Percentiles rank a stretch among this genome's conserved stretches.
Evolutionary conservation across 2,329 filamentous ascomycete genomes (phyloP).

Genomic region (Raffaelea ambrosiae): DNA sequence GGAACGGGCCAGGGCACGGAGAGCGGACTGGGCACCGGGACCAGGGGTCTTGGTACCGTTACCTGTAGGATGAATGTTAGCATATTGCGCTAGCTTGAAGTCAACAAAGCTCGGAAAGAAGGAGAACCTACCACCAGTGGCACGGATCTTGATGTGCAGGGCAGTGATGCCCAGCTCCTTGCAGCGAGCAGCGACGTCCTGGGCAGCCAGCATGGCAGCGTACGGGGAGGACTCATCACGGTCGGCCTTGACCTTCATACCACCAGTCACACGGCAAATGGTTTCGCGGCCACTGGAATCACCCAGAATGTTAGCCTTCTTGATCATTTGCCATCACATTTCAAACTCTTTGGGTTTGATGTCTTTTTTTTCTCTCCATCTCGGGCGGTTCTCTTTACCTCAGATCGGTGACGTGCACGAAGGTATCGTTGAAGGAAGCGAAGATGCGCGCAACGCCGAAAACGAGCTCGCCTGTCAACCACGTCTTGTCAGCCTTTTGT

Average conservation of each 20-base stretch:
- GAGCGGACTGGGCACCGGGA: conserved; percentile 96
- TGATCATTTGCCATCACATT: too few species aligned
- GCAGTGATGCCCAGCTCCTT: conserved; percentile 71
- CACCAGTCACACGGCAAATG: conserved; percentile 98
- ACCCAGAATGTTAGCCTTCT: conserved; percentile 56
- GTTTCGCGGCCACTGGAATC: conserved; percentile 95
- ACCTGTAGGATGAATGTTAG: conserved; percentile 40
- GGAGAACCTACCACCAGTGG: conserved; percentile 78
- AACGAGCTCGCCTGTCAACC: conserved; percentile 78
- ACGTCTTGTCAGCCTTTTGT: conserved; percentile 3
- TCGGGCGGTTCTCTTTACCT: conserved; percentile 49
- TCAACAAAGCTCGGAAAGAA: neutral
- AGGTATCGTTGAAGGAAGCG: conserved; percentile 88
- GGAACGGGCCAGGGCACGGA: conserved; percentile 96
- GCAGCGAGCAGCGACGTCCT: conserved; percentile 88
- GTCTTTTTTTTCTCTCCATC: conserved; percentile 8
- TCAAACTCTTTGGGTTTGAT: neutral
- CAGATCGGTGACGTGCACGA: conserved; percentile 99
- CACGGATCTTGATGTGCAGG: conserved; percentile 99
- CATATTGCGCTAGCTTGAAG: neutral
- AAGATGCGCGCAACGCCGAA: conserved; percentile 98
- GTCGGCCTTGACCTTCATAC: conserved; percentile 99
- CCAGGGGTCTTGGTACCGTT: conserved; percentile 99
- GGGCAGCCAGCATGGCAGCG: conserved; percentile 99
- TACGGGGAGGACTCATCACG: conserved; percentile 99